A percentile compares a stretch with the other conserved stretches of the same genome.
Conservation (phyloP, 306 rosid genomes). For the Cajanus cajan region DNA sequence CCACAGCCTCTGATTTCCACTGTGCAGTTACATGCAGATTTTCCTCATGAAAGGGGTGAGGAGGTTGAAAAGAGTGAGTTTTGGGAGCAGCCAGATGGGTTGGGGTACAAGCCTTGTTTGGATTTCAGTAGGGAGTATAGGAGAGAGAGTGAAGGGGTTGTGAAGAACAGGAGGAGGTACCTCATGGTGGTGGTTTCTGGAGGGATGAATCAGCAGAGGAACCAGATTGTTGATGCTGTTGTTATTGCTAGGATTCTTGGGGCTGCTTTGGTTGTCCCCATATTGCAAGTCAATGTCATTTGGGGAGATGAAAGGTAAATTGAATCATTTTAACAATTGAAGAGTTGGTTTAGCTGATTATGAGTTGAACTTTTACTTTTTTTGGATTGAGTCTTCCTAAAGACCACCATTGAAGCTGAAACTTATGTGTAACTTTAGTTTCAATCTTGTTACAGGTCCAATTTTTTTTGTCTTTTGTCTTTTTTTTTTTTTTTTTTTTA, state of each 20-base stretch:
- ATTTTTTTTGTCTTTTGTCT: no score
- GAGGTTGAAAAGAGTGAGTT: conserved; percentile 43
- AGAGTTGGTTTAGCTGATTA: not conserved
- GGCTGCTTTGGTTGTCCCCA: conserved; percentile 89
- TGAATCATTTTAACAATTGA: not conserved
- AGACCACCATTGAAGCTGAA: not conserved
- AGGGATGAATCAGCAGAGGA: conserved; percentile 95
- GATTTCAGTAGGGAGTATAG: conserved; percentile 60
- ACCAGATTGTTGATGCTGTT: conserved; percentile 97
- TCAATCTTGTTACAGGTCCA: not conserved
- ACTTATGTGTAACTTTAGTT: not conserved
- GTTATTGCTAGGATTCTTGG: conserved; percentile 96
- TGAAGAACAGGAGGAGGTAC: conserved; percentile 62
- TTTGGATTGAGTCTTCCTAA: conserved; percentile 2
- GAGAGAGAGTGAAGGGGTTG: conserved; percentile 50
- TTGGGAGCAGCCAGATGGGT: conserved; percentile 89
- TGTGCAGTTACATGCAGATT: conserved; percentile 35
- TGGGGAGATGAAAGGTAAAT: conserved; percentile 98
- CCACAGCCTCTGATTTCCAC: conserved; percentile 30
- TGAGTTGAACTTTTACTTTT: not conserved
- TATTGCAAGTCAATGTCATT: conserved; percentile 90
- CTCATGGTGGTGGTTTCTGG: conserved; percentile 94
- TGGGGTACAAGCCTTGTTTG: conserved; percentile 81
- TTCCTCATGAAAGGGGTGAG: conserved; percentile 13
- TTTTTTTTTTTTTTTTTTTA: no score